Percentiles rank a stretch among this genome's conserved stretches.
Conservation (phyloP, 495 filamentous ascomycete species). For the Parachaetomium inaequale region DNA sequence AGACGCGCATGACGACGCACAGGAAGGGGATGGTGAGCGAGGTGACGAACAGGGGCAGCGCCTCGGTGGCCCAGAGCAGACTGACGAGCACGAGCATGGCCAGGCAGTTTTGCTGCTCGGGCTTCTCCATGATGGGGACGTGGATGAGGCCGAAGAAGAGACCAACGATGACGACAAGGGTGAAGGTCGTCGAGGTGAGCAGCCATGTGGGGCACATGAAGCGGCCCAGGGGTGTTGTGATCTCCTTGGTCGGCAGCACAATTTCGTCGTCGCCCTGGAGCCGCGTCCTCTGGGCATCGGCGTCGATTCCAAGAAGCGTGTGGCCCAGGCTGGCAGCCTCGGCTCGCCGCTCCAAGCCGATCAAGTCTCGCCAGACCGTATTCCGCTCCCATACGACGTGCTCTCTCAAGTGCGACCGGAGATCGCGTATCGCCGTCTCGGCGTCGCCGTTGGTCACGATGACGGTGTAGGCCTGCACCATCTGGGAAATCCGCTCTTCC, state of each 20-base stretch:
- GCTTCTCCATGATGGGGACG: slow-evolving; percentile 72
- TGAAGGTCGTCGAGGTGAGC: slow-evolving; percentile 73
- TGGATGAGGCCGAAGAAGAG: slow-evolving; percentile 70
- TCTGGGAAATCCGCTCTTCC: slow-evolving; percentile 62
- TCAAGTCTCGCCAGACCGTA: slow-evolving; percentile 98
- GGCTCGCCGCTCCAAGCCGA: slow-evolving; percentile 92
- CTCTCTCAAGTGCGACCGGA: slow-evolving; percentile 87
- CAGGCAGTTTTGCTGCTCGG: slow-evolving; percentile 93
- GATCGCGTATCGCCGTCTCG: slow-evolving; percentile 69
- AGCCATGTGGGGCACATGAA: slow-evolving; percentile 76
- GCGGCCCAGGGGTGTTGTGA: slow-evolving; percentile 76
- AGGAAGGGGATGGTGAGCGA: slow-evolving; percentile 92
- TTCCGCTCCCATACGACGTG: slow-evolving; percentile 99
- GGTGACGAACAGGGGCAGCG: slow-evolving; percentile 95
- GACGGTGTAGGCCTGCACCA: slow-evolving; percentile 77
- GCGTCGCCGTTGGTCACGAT: slow-evolving; percentile 78
- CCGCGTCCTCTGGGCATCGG: slow-evolving; percentile 62
- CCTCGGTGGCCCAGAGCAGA: slow-evolving; percentile 96
- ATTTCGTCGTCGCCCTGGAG: slow-evolving; percentile 76
- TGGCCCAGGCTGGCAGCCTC: slow-evolving; percentile 91
- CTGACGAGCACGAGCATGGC: slow-evolving; percentile 92
- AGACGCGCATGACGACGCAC: slow-evolving; percentile 79
- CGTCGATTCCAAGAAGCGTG: slow-evolving; percentile 73
- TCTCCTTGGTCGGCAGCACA: slow-evolving; percentile 55
- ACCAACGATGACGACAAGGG: slow-evolving; percentile 63